Evolutionary conservation across 1,284 basidiomycete genomes (phyloP), one percentile per base, ranked within the genome.

Genomic region (Erythrobasidium hasegawianum): DNA sequence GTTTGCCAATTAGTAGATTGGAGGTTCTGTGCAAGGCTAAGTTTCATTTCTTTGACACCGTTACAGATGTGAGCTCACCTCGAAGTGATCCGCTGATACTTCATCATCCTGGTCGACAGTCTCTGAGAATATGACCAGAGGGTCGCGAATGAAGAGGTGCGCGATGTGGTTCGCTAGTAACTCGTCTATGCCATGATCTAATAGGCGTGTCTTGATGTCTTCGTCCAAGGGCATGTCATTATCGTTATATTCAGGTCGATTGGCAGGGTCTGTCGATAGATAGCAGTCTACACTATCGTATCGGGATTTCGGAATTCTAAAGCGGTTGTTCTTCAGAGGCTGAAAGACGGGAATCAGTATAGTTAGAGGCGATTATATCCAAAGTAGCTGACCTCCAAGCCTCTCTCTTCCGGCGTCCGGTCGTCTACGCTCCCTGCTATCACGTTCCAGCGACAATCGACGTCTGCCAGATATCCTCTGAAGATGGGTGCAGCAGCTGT

Each of bases 1-100:
- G 96, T 97, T 80, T 98, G 96, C 96, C 96, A 99, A 77, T 98
- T 98, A 9, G 96, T 98, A 5, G 93, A 96, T 84, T 98, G 96
- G 39, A 98, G 87, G 75, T 97, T 98, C 88, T 47, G 43, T 14
- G 16, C 4, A n/a, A 41, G 40, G n/a, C n/a, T n/a, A n/a, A n/a
- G n/a, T 91, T 70, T 10, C 24, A 39, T 2, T 8, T 11, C 2
- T 1, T 11, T 7, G n/a, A n/a, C n/a, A n/a, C n/a, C n/a, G 1
- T 16, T 18, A 39, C 8, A 39, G 8, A 2, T 13, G 53, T 9
- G 5, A 75, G n/a, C 71, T 38, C 69, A 89, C 89, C 82, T 99
- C 96, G 74, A 98, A 98, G 77, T 99, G 96, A 75, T 98, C 96
- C 72, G 85, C 92, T 68, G 89, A 93, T 26, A 81, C 81, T 45